Evolutionary conservation across 2,329 filamentous ascomycete genomes (phyloP), one percentile per base, ranked within the genome.

Genomic region (Ambrosiella beaveri): DNA sequence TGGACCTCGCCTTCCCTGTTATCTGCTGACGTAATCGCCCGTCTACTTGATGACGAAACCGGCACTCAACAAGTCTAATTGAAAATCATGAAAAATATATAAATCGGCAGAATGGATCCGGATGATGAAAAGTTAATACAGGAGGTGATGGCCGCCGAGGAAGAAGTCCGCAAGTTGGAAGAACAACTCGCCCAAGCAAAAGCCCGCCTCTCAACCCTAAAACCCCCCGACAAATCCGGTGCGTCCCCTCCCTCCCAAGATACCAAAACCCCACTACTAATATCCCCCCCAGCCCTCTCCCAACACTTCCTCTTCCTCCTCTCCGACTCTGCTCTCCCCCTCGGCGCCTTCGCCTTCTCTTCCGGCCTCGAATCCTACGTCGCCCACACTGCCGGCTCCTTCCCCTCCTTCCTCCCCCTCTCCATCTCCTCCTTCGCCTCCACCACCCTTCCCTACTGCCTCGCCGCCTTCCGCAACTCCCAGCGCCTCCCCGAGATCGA

Each of bases 331-430:
- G 85, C 86, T 12, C 79, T 93, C 1, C 87, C 87, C 0, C 75
- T 93, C 0, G 87, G 87, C 59, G 88, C 86, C n/a, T 93, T 93
- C 71, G 87, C 87, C 65, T 93, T 91, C 73, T 87, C 82, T 73
- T 85, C 81, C 64, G 86, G 86, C 2, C 77, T 93, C 13, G 87
- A 93, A 71, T 91, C 86, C 45, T 91, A 85, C 68, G 80, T 90
- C 15, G 83, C 84, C 2, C 87, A 93, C 72, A 74, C 74, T 63
- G 61, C 68, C 15, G 66, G 71, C 17, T 67, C 71, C 19, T 85
- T 88, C 69, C 66, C 78, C 49, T 70, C 73, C 51, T 93, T 93
- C 70, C 76, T 93, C 13, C 75, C 78, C 9, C 73, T 86, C 19
- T 88, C 86, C 2, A 71, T 91, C 5, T 76, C 79, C 6, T 85